A percentile compares a stretch with the other conserved stretches of the same genome.
These are phyloP conservation scores for Podaxis mareebaensis DNA, from an alignment of 768 basidiomycete species.

Conservation along the genomic window DNA sequence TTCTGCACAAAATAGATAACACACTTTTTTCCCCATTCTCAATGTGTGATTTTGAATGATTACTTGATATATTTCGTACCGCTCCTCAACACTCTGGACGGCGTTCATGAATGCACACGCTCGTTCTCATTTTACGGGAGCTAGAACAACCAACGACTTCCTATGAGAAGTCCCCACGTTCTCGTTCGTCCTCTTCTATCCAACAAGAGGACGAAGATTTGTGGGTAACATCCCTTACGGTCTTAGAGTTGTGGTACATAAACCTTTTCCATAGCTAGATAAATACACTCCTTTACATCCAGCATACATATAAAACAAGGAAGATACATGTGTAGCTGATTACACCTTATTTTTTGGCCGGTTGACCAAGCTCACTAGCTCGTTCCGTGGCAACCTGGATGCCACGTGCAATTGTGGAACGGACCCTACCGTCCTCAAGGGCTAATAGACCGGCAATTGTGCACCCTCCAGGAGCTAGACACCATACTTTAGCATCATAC, in stretches of 20 bases:
- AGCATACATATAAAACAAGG: not conserved
- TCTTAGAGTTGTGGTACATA: not conserved
- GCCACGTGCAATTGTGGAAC: slow-evolving; percentile 92
- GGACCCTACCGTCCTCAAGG: slow-evolving; percentile 90
- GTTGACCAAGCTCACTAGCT: slow-evolving; percentile 83
- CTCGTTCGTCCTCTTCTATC: slow-evolving; percentile 23
- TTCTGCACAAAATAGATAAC: not conserved
- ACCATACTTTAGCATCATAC: not conserved
- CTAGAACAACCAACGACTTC: slow-evolving; percentile 48
- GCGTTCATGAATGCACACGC: slow-evolving; percentile 68
- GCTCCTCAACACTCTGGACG: slow-evolving; percentile 99
- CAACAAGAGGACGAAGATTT: slow-evolving; percentile 22
- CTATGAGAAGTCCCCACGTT: slow-evolving; percentile 26
- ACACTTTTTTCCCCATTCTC: not conserved
- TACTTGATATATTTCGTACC: slow-evolving; percentile 8
- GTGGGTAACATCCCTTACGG: slow-evolving; percentile 27
- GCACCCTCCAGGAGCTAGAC: slow-evolving; percentile 90
- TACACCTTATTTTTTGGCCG: slow-evolving; percentile 45
- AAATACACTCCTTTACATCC: not conserved
- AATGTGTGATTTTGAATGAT: not conserved
- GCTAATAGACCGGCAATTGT: slow-evolving; percentile 97
- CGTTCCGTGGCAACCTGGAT: slow-evolving; percentile 94
- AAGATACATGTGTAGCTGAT: not conserved
- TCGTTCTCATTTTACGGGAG: slow-evolving; percentile 97
- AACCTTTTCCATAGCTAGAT: not conserved